Evolutionary conservation across 1,139 yeast genomes (phyloP).

Genomic region (Geotrichum reessii): DNA sequence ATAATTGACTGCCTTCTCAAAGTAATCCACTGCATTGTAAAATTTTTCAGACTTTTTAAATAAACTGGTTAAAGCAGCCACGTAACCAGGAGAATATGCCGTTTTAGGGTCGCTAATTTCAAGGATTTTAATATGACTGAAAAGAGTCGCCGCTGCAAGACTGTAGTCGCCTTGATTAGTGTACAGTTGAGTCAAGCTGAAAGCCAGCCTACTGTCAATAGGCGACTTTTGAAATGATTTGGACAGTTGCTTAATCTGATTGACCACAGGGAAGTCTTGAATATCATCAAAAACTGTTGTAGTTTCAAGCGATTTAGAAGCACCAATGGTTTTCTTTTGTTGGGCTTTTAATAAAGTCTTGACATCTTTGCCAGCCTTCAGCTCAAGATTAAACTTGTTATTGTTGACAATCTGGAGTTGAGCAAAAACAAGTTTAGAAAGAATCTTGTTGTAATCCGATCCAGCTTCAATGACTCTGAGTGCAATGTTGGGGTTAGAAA

Average conservation of each 20-base stretch:
- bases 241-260: slow-evolving; percentile 18
- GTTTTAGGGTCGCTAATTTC: slow-evolving; percentile 18
- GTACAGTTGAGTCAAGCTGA: slow-evolving; percentile 44
- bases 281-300: slow-evolving; percentile 15
- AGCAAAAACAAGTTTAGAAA: slow-evolving; percentile 21
- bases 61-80: slow-evolving; percentile 43
- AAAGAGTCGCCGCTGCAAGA: slow-evolving; percentile 40
- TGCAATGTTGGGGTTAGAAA: slow-evolving; percentile 27
- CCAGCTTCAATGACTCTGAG: slow-evolving; percentile 25
- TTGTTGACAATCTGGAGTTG: slow-evolving; percentile 25
- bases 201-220: slow-evolving; percentile 23
- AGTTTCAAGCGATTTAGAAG: slow-evolving; percentile 15
- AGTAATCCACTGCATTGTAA: slow-evolving; percentile 18
- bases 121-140: slow-evolving; percentile 26
- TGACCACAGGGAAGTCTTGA: slow-evolving; percentile 10
- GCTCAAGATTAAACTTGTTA: slow-evolving; percentile 28
- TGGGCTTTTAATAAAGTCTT: slow-evolving; percentile 17
- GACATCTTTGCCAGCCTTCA: slow-evolving; percentile 27
- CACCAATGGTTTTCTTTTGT: slow-evolving; percentile 3
- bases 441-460: slow-evolving; percentile 18
- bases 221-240: slow-evolving; percentile 22
- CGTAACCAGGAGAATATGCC: slow-evolving; percentile 42
- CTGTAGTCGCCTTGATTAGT: slow-evolving; percentile 36
- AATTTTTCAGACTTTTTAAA: slow-evolving; percentile 39
- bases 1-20: slow-evolving; percentile 16